phyloP scores from a whole-genome alignment of 1,284 basidiomycete genomes.

The Leccinum fuscescens region DNA sequence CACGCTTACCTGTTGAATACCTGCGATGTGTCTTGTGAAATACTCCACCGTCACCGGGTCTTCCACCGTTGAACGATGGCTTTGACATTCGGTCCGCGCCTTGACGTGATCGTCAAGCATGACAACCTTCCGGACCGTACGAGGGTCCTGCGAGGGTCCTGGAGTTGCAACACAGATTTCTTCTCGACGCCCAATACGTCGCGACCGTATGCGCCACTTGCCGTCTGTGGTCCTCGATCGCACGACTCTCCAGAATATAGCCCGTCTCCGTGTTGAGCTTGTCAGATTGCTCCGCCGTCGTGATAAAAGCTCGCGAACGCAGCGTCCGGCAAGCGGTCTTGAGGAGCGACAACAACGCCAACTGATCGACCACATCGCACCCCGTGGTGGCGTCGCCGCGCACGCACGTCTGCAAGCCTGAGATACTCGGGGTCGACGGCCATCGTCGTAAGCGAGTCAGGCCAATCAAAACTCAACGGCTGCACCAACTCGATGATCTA shows the following conservation, averaged over 20 bases:
- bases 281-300: slow-evolving; percentile 42
- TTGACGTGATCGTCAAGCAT: slow-evolving; percentile 99
- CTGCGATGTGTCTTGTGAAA: slow-evolving; percentile 96
- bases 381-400: slow-evolving; percentile 35
- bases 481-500: no score
- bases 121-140: slow-evolving; percentile 96
- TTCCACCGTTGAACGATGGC: slow-evolving; percentile 95
- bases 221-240: slow-evolving; percentile 27
- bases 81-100: slow-evolving; percentile 96
- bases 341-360: slow-evolving; percentile 67
- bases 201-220: no score
- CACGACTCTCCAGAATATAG: slow-evolving; percentile 79
- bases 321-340: slow-evolving; percentile 58
- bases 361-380: slow-evolving; percentile 80
- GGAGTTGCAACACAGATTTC: slow-evolving; percentile 92
- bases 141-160: slow-evolving; percentile 73
- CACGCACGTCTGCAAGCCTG: no score
- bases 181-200: slow-evolving; percentile 95
- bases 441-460: no score
- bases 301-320: slow-evolving; percentile 66
- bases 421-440: no score
- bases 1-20: slow-evolving; percentile 86
- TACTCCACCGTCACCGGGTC: slow-evolving; percentile 99
- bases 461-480: no score
- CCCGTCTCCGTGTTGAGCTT: slow-evolving; percentile 68